Evolutionary conservation across 1,284 basidiomycete genomes (phyloP), one percentile per base, ranked within the genome.

Genomic region (Rhodotorula sp.): DNA sequence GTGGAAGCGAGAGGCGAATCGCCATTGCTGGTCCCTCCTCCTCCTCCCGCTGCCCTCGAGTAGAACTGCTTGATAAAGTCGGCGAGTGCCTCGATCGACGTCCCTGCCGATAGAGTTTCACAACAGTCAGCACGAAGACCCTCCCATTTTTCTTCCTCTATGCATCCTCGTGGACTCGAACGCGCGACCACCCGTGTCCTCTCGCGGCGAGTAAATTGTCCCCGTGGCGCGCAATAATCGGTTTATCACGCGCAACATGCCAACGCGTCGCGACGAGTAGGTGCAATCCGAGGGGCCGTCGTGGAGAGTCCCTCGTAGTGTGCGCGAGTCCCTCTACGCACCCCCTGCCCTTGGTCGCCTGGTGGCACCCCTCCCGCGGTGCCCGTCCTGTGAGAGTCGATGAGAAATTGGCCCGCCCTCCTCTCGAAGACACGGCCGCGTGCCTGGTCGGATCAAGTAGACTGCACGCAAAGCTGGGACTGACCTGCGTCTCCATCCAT

Each of bases 401-500:
- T 42, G 37, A 42, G 37, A 42, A 42, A 42, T 10, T 12, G n/a
- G 7, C 17, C 53, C 44, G 6, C 55, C 6, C 17, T 2, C 15
- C 7, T 29, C 3, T 18, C 24, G 33, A 3, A 24, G 42, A 42
- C 56, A 58, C 42, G 15, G 56, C 37, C 37, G 12, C 18, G 33
- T 24, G 15, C 14, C 14, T 20, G 6, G 58, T 22, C 15, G 17
- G 48, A n/a, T 15, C 44, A 42, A 6, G 37, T 20, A 22, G 59
- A 51, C n/a, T 4, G 24, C 51, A 75, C 37, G 10, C 37, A 42
- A 42, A 37, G 66, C 46, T 83, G 26, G 8, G n/a, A 7, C 54
- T n/a, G 78, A 89, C 89, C 89, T 46, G 88, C 83, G 78, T 91
- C 90, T n/a, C 90, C 90, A 72, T 91, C 90, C 79, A 90, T 91